Percentiles rank a stretch among this genome's conserved stretches.
Evolutionary conservation across 768 basidiomycete species (phyloP).

Genomic region (Baorangia bicolor): DNA sequence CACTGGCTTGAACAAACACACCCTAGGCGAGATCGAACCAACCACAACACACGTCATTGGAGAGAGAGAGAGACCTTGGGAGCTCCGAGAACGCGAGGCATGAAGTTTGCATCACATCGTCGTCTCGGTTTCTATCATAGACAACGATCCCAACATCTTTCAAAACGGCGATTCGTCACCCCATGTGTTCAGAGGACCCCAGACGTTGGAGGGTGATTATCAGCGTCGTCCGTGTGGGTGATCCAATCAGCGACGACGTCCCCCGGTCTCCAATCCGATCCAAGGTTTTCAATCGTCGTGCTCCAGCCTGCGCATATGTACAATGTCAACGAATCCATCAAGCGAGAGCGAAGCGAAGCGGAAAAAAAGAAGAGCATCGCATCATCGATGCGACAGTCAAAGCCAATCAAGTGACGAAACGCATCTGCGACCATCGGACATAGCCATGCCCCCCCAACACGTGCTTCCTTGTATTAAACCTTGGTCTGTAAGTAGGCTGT

Average conservation of each 20-base stretch:
- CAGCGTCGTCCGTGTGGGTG: no score
- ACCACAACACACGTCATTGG: not conserved
- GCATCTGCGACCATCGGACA: not conserved
- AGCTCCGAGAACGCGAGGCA: constrained; percentile 4
- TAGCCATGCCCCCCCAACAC: not conserved
- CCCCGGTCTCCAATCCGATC: no score
- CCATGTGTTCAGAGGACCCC: no score
- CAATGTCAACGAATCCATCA: no score
- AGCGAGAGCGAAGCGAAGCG: no score
- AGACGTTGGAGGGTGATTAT: no score
- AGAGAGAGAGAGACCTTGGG: not conserved
- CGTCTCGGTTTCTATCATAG: not conserved
- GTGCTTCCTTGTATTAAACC: constrained; percentile 12
- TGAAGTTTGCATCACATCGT: no score
- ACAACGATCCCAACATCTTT: not conserved
- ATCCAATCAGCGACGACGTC: no score
- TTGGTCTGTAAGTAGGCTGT: no score
- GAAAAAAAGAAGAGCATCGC: not conserved
- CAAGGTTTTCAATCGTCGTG: no score
- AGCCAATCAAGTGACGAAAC: not conserved
- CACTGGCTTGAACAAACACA: not conserved
- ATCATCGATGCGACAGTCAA: not conserved
- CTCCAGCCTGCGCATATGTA: no score
- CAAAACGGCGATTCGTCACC: constrained; percentile 8
- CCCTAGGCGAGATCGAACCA: not conserved